Percentiles rank a stretch among this genome's conserved stretches.
Conservation (phyloP, 148 eudicot genomes). For the Beta vulgaris region DNA sequence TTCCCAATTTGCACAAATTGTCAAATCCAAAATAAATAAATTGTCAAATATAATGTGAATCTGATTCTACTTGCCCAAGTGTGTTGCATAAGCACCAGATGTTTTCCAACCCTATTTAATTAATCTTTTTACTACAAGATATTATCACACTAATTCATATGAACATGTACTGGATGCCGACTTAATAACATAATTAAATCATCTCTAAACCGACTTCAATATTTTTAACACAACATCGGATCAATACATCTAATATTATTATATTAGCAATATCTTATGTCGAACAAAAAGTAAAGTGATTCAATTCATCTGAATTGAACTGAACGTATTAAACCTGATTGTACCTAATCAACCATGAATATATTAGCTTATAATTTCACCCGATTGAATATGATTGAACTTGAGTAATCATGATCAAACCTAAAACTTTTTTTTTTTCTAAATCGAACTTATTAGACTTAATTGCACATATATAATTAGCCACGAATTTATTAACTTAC, state of each 20-base stretch:
- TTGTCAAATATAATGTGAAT: background rate
- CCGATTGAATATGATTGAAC: too few relatives aligned
- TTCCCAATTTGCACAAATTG: background rate
- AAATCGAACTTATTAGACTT: too few relatives aligned
- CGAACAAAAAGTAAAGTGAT: background rate
- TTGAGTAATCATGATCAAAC: too few relatives aligned
- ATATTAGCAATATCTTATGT: too few relatives aligned
- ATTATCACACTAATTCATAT: background rate
- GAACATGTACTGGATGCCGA: background rate
- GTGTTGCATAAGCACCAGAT: conserved; percentile 2
- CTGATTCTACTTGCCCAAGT: background rate
- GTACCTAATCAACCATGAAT: too few relatives aligned
- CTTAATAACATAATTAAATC: background rate
- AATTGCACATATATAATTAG: too few relatives aligned
- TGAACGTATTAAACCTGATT: too few relatives aligned
- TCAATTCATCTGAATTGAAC: too few relatives aligned
- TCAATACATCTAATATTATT: background rate
- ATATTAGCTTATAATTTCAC: too few relatives aligned
- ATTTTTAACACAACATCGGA: background rate
- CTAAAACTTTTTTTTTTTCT: too few relatives aligned
- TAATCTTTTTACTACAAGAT: background rate
- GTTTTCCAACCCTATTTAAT: too few relatives aligned
- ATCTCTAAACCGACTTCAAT: conserved; percentile 1
- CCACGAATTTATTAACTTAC: too few relatives aligned
- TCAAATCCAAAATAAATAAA: background rate